A percentile compares a stretch with the other conserved stretches of the same genome.
These are phyloP conservation scores for Fusarium sp. DNA, from an alignment of 2,329 filamentous ascomycete genomes.

Conservation along the genomic window DNA sequence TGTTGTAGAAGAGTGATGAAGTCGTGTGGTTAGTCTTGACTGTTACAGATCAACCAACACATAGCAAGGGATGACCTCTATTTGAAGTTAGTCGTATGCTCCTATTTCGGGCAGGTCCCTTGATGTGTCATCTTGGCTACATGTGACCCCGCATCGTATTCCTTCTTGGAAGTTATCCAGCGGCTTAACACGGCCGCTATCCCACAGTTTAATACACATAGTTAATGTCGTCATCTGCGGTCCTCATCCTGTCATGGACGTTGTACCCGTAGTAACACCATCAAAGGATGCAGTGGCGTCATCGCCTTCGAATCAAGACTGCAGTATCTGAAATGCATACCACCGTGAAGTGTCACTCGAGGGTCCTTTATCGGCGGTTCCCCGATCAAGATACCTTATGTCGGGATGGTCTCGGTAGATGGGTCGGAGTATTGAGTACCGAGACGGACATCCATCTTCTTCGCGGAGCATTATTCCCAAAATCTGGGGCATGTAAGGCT, in stretches of 20 bases:
- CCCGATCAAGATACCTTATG: neutral
- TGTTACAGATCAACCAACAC: neutral
- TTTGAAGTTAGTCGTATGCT: neutral
- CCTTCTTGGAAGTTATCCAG: neutral
- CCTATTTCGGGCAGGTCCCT: neutral
- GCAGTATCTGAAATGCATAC: neutral
- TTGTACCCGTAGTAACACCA: slow-evolving; percentile 2
- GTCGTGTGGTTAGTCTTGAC: neutral
- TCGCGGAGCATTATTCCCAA: neutral
- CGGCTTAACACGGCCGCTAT: neutral
- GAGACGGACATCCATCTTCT: neutral
- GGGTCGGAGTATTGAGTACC: neutral
- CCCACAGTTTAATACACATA: neutral
- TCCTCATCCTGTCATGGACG: slow-evolving; percentile 10
- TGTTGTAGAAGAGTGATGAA: neutral
- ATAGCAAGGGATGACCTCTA: neutral
- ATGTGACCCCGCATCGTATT: neutral
- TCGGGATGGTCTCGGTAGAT: neutral
- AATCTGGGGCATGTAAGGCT: neutral
- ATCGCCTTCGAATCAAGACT: neutral
- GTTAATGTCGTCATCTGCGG: slow-evolving; percentile 25
- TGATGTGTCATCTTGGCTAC: neutral
- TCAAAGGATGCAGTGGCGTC: neutral
- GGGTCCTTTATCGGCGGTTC: neutral
- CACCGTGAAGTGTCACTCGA: neutral